These are phyloP conservation scores for Marchantia polymorpha DNA, from an alignment of 225 moss, liverwort and hornwort genomes.

Conservation along the genomic window DNA sequence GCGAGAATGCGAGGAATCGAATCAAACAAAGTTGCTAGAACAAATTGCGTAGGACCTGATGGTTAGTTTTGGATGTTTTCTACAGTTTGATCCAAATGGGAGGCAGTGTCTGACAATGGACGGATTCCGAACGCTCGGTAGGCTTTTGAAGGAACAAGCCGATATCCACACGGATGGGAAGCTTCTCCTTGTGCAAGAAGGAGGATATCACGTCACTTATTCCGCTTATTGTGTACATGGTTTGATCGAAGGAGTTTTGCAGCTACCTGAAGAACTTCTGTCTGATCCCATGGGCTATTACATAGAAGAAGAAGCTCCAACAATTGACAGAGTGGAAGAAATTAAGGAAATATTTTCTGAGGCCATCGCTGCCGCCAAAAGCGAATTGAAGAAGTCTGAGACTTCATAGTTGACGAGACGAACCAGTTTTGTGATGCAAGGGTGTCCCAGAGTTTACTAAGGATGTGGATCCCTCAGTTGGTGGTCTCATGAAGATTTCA, in stretches of 20 bases:
- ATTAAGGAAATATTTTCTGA: slow-evolving; percentile 32
- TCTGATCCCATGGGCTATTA: slow-evolving; percentile 50
- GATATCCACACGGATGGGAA: slow-evolving; percentile 48
- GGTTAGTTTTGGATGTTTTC: not conserved
- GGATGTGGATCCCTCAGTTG: not conserved
- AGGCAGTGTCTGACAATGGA: slow-evolving; percentile 67
- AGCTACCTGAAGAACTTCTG: slow-evolving; percentile 48
- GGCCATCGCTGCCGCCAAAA: slow-evolving; percentile 22
- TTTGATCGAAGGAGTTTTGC: slow-evolving; percentile 59
- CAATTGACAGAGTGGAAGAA: slow-evolving; percentile 51
- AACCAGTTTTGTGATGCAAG: not conserved
- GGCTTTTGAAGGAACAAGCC: slow-evolving; percentile 52
- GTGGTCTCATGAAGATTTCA: not conserved
- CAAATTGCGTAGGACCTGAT: not conserved
- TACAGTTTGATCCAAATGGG: slow-evolving; percentile 73
- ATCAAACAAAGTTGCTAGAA: too few relatives aligned
- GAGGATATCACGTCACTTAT: slow-evolving; percentile 61
- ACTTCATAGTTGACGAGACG: not conserved
- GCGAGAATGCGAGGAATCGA: too few relatives aligned
- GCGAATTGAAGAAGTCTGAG: not conserved
- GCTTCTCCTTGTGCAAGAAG: slow-evolving; percentile 62
- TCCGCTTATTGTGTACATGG: slow-evolving; percentile 65
- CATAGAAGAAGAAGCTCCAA: slow-evolving; percentile 41
- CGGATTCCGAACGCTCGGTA: slow-evolving; percentile 61
- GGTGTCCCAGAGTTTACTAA: too few relatives aligned